Evolutionary conservation across 2,329 filamentous ascomycete genomes (phyloP), one percentile per base, ranked within the genome.

Genomic region (Fusarium sp.): DNA sequence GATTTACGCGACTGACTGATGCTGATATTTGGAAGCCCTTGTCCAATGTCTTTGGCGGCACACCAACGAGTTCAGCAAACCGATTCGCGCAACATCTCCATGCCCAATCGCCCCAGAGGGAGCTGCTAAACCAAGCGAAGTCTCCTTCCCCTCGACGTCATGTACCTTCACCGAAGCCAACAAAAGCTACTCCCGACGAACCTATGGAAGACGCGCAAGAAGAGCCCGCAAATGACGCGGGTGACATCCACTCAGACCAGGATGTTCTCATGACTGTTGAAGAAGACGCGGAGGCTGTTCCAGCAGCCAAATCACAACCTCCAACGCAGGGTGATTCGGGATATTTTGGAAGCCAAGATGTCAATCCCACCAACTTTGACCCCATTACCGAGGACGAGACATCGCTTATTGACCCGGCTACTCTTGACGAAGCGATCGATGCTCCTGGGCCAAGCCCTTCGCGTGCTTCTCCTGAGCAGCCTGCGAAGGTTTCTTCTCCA

Each of bases 321-420:
- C 71, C 63, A 38, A 73, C 71, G 3, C 78, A 80, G 36, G 62
- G 51, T 8, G 91, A 93, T 72, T 93, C 91, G 34, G 91, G 91
- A 28, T 93, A 93, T 73, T 89, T 92, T 80, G 91, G 90, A 46
- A 91, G 90, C 72, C 88, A 90, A 71, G 80, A 82, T 38, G 63
- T 80, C 13, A 67, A 72, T 13, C 65, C 72, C 17, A 68, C 72
- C 7, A 70, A 74, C 33, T 61, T 72, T 57, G 74, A 75, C 20
- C 60, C 66, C 7, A 57, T 72, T 15, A 45, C 56, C 5, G 71
- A 73, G 15, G 65, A 74, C 15, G 70, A 63, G 26, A 54, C 60
- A 17, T 71, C 57, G 5, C 63, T 70, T 7, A 31, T 72, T 53
- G 72, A 73, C n/a, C 57, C 71, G 15, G 67, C 46, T 22, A 58